Evolutionary conservation across 306 rosid species (phyloP), one percentile per base, ranked within the genome.

Genomic region (Senna siamea): DNA sequence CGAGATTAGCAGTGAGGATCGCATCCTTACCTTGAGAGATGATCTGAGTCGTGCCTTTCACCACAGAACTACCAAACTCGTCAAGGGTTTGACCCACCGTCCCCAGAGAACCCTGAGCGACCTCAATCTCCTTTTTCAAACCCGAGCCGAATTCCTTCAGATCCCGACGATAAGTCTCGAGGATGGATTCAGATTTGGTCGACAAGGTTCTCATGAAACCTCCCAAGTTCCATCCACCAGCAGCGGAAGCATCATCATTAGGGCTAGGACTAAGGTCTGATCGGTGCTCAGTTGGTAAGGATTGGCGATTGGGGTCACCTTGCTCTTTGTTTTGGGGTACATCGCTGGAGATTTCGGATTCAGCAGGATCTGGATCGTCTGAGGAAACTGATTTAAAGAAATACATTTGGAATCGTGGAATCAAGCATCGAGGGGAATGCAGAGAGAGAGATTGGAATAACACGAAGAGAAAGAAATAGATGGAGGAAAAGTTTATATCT

Each of bases 151-250:
- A 90, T 78, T 90, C 98, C 58, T 87, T 80, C 26, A 93, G 84
- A 86, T 93, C 98, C n/a, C 92, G 91, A 40, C 95, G 89, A 84
- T 90, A 93, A n/a, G 93, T 90, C 34, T 93, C 97, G 75, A 93
- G 83, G 15, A 93, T 94, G 3, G 96, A 82, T 77, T 90, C 96
- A n/a, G 98, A 93, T 77, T 68, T 88, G 38, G 85, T 26, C 0
- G 90, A 78, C 9, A 93, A 30, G 67, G 93, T 85, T 83, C 80
- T 78, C 65, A 93, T 65, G 76, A 93, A 83, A 69, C 92, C 98
- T 6, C 95, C 97, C 28, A 93, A 86, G 75, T 84, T 87, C 98
- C 98, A 93, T 1, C 67, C 85, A 30, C 58, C 76, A 35, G 9
- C 81, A 0, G 32, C 54, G 47, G 56, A 53, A 64, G 50, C 11